Base-by-base conservation (phyloP, 352 stramenopile genomes). In the Pythium aquatile region DNA sequence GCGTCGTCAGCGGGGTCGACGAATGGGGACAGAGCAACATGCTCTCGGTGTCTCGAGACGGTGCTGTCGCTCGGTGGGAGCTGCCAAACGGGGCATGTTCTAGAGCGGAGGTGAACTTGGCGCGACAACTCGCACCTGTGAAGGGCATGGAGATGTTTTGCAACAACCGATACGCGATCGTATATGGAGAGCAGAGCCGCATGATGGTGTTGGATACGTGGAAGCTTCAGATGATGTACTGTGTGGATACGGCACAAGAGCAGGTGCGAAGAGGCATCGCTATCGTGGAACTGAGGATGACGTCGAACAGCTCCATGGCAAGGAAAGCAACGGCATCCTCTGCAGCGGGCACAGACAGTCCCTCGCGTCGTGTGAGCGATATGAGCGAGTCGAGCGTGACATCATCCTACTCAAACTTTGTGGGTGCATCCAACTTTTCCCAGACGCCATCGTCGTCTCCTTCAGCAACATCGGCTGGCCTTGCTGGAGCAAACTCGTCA, bases 121-220 rank as follows among this genome's bases (percentile, higher is more conserved):
- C 83, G 0, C 73, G 77, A 39, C 78, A 91, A 29, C 55, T 91
- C 32, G 77, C 81, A 17, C 85, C 85, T 8, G 59, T 93, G 2
- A 70, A 88, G 44, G 85, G 83, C 0, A 76, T 92, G 39, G 71
- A 89, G 58, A 90, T 91, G 79, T 73, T 91, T 32, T 85, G 78
- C 58, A 91, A 93, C 62, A 74, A 68, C 26, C 66, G 82, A 9
- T 93, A 83, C 64, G 81, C 85, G 1, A 76, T 93, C 9, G 78
- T 91, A 20, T 87, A 83, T 60, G 87, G 83, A 30, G 78, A 85
- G 49, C 76, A 88, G 32, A 83, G 83, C 8, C 78, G 83, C 5
- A 83, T 91, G 48, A 91, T 91, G 83, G 82, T 91, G 32, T 51
- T 91, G 46, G 85, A 93, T 61, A 85, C 81, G 56, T 93, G 83